Evolutionary conservation across 2,329 filamentous ascomycete genomes (phyloP), one percentile per base, ranked within the genome.

Genomic region (Pyricularia pennisetigena): DNA sequence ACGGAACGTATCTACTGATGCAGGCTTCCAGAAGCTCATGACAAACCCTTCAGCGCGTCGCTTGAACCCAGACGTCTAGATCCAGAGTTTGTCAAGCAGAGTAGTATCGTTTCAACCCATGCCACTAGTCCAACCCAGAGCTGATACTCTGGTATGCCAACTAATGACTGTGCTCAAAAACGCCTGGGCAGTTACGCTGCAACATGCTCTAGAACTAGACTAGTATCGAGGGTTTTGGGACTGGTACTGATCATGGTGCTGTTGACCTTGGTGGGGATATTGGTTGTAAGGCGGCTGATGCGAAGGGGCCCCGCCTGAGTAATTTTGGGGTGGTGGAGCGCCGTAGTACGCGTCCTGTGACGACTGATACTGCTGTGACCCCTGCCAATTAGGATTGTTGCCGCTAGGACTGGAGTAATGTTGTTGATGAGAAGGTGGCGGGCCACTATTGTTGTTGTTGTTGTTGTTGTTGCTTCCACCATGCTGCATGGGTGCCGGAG

Each of bases 401-500:
- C 59, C 59, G 57, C 57, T 26, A 26, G n/a, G n/a, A 7, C 59
- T 28, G 20, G 14, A 16, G 26, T 62, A 28, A 24, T 62, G 59
- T 28, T 62, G 59, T 20, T 62, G 59, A 3, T 62, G 24, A 4
- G 57, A 61, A 57, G 49, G 49, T 10, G 57, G 9, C 23, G 57
- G 59, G 23, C 59, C 59, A 62, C 26, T 23, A 26, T 16, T 62
- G 59, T 62, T 62, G 59, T 26, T 61, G 57, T 5, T 26, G 32
- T 49, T 41, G 35, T 41, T 49, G 20, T 49, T 32, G 30, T 32
- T 32, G 30, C 9, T 49, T 20, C 41, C 20, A 7, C 41, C 16
- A 72, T 66, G 23, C 70, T 73, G 32, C 73, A 69, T 10, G 73
- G n/a, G 35, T 6, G 41, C 35, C 24, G 65, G 65, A 20, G 65